phyloP scores from a whole-genome alignment of 805 yeast species.

The Suhomyces xylopsoci region DNA sequence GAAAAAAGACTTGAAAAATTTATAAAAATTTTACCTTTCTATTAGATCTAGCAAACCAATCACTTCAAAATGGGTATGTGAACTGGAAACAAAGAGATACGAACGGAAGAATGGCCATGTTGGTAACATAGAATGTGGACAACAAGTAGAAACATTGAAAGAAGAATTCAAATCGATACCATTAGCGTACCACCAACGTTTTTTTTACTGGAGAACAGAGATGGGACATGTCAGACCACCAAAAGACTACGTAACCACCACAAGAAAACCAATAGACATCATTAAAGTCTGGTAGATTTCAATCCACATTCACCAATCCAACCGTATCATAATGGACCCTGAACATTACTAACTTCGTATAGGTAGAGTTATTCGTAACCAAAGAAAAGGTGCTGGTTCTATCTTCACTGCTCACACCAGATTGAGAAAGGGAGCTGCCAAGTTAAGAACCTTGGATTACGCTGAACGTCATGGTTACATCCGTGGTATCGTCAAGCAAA shows the following conservation, averaged over 20 bases:
- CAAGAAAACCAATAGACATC: neutral
- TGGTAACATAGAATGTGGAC: neutral
- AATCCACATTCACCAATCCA: neutral
- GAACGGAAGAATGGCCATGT: neutral
- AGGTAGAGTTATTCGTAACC: conserved; percentile 99
- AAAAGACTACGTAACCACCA: neutral
- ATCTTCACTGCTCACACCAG: conserved; percentile 99
- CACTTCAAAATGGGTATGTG: conserved; percentile 7
- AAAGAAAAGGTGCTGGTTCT: conserved; percentile 99
- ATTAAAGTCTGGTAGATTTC: neutral
- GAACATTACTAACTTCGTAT: conserved; percentile 13
- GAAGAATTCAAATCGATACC: neutral
- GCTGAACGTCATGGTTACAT: conserved; percentile 99
- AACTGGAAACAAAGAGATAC: neutral
- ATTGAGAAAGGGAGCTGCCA: conserved; percentile 99
- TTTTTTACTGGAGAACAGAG: neutral
- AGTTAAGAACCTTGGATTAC: conserved; percentile 97
- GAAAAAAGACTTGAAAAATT: conserved; percentile 1
- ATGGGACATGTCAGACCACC: neutral
- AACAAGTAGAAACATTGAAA: neutral
- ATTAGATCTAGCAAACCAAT: conserved; percentile 6
- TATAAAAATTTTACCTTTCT: conserved; percentile 4
- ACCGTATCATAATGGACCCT: neutral
- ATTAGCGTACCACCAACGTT: neutral
- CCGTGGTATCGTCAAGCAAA: conserved; percentile 98